Conservation (phyloP, 208 protist species). For the Leishmania braziliensis region DNA sequence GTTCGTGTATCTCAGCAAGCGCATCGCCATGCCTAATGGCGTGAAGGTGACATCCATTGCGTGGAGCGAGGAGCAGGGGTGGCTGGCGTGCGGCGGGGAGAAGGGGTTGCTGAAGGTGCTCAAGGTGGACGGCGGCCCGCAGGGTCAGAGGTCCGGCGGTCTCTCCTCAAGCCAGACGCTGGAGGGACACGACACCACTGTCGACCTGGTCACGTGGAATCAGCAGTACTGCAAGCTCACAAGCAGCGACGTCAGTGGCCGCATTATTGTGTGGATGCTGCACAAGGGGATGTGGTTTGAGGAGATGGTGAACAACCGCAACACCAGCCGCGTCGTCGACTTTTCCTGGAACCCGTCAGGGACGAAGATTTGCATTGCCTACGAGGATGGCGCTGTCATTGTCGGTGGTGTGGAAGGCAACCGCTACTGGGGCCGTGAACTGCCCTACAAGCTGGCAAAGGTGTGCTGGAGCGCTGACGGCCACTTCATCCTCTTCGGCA, state of each 20-base stretch:
- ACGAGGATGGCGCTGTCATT: conserved; percentile 97
- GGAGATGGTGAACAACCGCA: conserved; percentile 98
- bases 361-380: conserved; percentile 96
- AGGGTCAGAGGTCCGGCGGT: conserved; percentile 73
- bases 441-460: conserved; percentile 83
- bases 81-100: conserved; percentile 96
- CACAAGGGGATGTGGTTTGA: conserved; percentile 98
- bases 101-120: conserved; percentile 96
- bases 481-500: conserved; percentile 92
- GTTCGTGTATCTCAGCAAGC: conserved; percentile 96
- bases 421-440: conserved; percentile 95
- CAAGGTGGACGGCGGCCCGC: conserved; percentile 88
- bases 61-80: conserved; percentile 96
- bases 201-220: conserved; percentile 95
- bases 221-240: conserved; percentile 96
- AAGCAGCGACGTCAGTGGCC: conserved; percentile 91
- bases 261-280: conserved; percentile 97
- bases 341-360: conserved; percentile 94
- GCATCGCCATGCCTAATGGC: conserved; percentile 96
- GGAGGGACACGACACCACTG: conserved; percentile 88
- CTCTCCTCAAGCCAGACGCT: conserved; percentile 97
- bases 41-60: conserved; percentile 81
- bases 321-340: conserved; percentile 93
- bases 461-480: conserved; percentile 96
- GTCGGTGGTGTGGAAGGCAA: conserved; percentile 96